Evolutionary conservation across 2,329 filamentous ascomycete genomes (phyloP).

Genomic region (Fusarium sulawesiense): DNA sequence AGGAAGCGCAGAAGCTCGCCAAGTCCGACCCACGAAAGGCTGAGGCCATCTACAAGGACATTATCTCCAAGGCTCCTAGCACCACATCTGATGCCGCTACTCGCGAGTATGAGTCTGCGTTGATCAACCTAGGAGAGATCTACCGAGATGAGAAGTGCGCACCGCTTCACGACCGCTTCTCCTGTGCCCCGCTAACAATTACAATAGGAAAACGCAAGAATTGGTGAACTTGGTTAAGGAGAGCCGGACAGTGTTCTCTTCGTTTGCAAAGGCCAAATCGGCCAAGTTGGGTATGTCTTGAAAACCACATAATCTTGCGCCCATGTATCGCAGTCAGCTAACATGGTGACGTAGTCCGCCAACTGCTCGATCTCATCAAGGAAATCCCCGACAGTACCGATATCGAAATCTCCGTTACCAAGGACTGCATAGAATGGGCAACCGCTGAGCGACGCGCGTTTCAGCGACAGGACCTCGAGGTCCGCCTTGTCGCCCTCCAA

Average conservation of each 20-base stretch:
- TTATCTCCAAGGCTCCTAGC: constrained; percentile 86
- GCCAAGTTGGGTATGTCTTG: constrained; percentile 85
- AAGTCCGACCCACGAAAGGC: constrained; percentile 86
- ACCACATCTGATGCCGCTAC: constrained; percentile 85
- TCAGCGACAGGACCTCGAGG: constrained; percentile 97
- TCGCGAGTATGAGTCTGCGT: constrained; percentile 89
- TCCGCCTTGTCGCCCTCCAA: constrained; percentile 90
- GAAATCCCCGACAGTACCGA: constrained; percentile 95
- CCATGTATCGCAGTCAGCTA: constrained; percentile 18
- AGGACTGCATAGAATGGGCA: constrained; percentile 99
- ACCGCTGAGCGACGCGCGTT: constrained; percentile 94
- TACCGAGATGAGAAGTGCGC: constrained; percentile 88
- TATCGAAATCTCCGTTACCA: constrained; percentile 93
- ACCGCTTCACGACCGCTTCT: background rate
- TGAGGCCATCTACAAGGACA: constrained; percentile 88
- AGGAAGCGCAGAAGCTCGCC: constrained; percentile 86
- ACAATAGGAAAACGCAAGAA: constrained; percentile 77
- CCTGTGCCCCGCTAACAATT: constrained; percentile 25
- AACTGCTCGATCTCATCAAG: constrained; percentile 94
- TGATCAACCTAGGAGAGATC: constrained; percentile 90
- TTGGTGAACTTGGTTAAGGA: constrained; percentile 90
- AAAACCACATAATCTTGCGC: background rate
- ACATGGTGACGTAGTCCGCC: constrained; percentile 74
- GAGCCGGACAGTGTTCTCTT: constrained; percentile 90
- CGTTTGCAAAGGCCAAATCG: constrained; percentile 98